A percentile compares a stretch with the other conserved stretches of the same genome.
Evolutionary conservation across 1,139 yeast genomes (phyloP).

Genomic region (Geotrichum cucujoidarum): DNA sequence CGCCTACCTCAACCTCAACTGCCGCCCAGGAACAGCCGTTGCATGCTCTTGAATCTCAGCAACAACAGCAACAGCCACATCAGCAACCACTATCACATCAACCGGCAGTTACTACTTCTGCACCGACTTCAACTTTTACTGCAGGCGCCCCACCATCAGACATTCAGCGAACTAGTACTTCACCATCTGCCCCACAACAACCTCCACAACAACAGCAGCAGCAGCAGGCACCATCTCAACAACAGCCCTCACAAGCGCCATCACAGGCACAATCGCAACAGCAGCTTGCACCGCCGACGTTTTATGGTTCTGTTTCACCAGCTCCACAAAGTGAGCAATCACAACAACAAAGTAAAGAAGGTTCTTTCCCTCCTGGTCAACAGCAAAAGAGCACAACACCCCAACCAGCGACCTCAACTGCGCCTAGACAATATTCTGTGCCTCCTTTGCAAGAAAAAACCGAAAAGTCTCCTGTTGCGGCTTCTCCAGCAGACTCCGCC

Average conservation of each 20-base stretch:
- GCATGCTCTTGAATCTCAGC: too few species aligned
- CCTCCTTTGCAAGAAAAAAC: slow-evolving; percentile 3
- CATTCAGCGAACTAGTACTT: neutral
- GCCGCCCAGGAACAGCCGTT: neutral
- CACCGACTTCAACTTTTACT: neutral
- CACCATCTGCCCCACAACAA: slow-evolving; percentile 7
- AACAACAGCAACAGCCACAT: neutral
- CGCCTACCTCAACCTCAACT: neutral
- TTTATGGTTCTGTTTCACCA: slow-evolving; percentile 1
- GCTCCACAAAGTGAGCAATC: too few species aligned
- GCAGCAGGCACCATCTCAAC: too few species aligned
- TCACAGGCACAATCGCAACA: too few species aligned
- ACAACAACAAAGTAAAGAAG: neutral
- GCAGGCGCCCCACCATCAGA: neutral
- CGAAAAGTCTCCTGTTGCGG: slow-evolving; percentile 19
- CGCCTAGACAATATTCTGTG: too few species aligned
- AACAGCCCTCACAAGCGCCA: too few species aligned
- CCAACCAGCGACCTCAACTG: too few species aligned
- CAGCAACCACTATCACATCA: too few species aligned
- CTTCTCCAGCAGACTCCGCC: slow-evolving; percentile 38
- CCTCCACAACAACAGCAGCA: too few species aligned
- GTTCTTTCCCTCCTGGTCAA: neutral
- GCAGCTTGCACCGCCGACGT: slow-evolving; percentile 1
- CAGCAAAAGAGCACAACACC: neutral
- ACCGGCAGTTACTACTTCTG: too few species aligned